Conservation (phyloP, 2,329 filamentous ascomycete genomes). For the Fusarium napiforme region DNA sequence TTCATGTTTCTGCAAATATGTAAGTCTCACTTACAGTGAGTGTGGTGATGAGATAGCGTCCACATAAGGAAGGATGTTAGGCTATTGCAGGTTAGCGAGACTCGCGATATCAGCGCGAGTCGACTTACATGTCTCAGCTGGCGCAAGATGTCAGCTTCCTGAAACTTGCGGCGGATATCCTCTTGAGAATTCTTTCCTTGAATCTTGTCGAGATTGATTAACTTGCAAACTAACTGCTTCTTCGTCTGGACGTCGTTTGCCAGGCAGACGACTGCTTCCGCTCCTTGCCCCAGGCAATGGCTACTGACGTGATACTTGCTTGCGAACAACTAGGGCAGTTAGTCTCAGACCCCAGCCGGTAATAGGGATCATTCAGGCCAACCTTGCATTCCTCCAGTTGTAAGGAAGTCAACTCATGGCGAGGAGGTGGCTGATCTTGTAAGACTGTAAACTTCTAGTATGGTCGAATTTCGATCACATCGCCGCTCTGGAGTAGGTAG, state of each 20-base stretch:
- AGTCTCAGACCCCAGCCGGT: background rate
- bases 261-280: slow-evolving; percentile 52
- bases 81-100: slow-evolving; percentile 51
- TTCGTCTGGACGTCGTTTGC: slow-evolving; percentile 60
- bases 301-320: slow-evolving; percentile 49
- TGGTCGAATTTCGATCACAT: slow-evolving; percentile 57
- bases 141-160: slow-evolving; percentile 64
- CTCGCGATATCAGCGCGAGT: background rate
- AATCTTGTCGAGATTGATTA: slow-evolving; percentile 62
- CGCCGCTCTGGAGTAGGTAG: slow-evolving; percentile 62
- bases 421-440: slow-evolving; percentile 43
- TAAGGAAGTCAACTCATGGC: slow-evolving; percentile 43
- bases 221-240: slow-evolving; percentile 75
- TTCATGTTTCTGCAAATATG: background rate
- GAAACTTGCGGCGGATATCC: slow-evolving; percentile 53
- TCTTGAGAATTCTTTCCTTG: slow-evolving; percentile 41
- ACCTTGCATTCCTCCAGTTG: slow-evolving; percentile 51
- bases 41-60: slow-evolving; percentile 62
- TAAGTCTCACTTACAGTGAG: slow-evolving; percentile 54
- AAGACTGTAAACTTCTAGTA: slow-evolving; percentile 52
- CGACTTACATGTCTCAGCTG: slow-evolving; percentile 64
- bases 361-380: background rate
- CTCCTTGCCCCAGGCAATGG: slow-evolving; percentile 52
- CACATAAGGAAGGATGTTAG: slow-evolving; percentile 64
- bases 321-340: slow-evolving; percentile 46